These are phyloP conservation scores for Hydnomerulius pinastri DNA, from an alignment of 768 basidiomycete genomes.

Conservation along the genomic window DNA sequence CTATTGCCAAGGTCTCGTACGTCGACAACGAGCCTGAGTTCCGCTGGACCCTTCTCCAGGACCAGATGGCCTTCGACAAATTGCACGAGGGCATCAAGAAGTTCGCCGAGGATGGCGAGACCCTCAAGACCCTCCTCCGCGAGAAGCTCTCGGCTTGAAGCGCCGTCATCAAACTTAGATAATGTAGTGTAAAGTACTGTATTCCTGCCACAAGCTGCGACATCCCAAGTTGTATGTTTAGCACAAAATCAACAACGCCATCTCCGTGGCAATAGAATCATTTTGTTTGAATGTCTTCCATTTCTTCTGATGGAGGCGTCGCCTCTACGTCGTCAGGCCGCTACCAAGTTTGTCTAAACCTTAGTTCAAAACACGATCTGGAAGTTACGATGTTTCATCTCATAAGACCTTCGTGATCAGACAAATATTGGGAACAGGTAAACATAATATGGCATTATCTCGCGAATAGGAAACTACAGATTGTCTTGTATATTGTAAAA, in stretches of 20 bases:
- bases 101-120: slow-evolving; percentile 93
- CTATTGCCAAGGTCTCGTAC: slow-evolving; percentile 78
- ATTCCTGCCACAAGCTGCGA: neutral
- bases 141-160: slow-evolving; percentile 49
- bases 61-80: slow-evolving; percentile 99
- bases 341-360: too few relatives aligned
- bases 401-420: too few relatives aligned
- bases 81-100: slow-evolving; percentile 98
- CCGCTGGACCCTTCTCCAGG: slow-evolving; percentile 91
- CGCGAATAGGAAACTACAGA: neutral
- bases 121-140: slow-evolving; percentile 81
- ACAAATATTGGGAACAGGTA: neutral
- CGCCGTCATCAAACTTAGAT: neutral
- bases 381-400: too few relatives aligned
- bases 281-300: neutral
- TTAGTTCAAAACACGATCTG: too few relatives aligned
- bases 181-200: slow-evolving; percentile 2
- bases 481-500: neutral
- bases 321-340: too few relatives aligned
- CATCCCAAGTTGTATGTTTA: neutral
- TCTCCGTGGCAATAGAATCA: neutral
- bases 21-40: slow-evolving; percentile 95
- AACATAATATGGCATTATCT: neutral
- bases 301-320: neutral
- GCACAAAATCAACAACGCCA: neutral